phyloP scores from a whole-genome alignment of 164 flowering plant species.

The Umbilicus rupestris region DNA sequence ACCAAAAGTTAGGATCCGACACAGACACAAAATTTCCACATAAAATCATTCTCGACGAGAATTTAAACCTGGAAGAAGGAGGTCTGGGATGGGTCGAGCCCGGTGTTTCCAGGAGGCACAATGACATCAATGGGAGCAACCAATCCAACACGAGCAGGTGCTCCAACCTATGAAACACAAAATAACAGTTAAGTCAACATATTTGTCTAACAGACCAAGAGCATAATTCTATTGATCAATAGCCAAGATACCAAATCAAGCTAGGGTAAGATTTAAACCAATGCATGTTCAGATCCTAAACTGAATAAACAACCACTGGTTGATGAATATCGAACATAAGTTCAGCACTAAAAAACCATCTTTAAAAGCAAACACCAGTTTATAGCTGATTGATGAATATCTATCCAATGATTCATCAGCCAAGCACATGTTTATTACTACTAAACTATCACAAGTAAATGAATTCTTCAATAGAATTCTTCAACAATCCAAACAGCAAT shows the following conservation, averaged over 20 bases:
- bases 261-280: no score
- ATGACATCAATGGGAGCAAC: constrained; percentile 61
- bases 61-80: constrained; percentile 54
- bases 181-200: background rate
- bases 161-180: constrained; percentile 38
- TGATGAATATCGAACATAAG: no score
- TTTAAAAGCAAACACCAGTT: no score
- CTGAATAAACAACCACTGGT: no score
- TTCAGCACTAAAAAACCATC: no score
- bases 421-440: no score
- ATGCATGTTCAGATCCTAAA: no score
- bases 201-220: background rate
- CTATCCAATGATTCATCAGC: no score
- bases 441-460: no score
- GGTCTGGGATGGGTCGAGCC: constrained; percentile 64
- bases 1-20: background rate
- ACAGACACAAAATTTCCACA: background rate
- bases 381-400: no score
- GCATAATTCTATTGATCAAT: no score
- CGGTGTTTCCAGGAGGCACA: constrained; percentile 66
- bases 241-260: no score
- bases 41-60: background rate
- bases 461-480: background rate
- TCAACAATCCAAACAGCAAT: background rate
- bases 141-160: constrained; percentile 73